Percentiles rank a stretch among this genome's conserved stretches.
Conservation (phyloP, 2,329 filamentous ascomycete species). For the Neofusicoccum laricinum region DNA sequence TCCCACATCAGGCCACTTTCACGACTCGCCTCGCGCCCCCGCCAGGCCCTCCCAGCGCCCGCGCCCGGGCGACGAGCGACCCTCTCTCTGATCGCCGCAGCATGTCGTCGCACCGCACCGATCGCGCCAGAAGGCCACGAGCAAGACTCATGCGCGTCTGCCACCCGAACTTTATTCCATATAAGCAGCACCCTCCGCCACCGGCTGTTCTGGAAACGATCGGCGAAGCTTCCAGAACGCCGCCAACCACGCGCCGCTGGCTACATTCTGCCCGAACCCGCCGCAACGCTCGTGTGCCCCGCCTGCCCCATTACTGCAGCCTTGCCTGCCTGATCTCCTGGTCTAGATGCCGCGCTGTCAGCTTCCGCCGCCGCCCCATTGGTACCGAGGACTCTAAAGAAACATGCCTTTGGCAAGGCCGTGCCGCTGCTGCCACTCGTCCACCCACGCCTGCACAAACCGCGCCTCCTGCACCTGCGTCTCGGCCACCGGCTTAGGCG, state of each 20-base stretch:
- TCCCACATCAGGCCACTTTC: conserved; percentile 13
- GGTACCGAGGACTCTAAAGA: background rate
- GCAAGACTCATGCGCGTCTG: background rate
- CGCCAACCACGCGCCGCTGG: too few relatives aligned
- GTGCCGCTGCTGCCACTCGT: conserved; percentile 51
- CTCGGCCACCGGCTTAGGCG: conserved; percentile 57
- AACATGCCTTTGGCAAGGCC: background rate
- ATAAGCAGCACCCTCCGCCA: background rate
- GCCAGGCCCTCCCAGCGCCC: background rate
- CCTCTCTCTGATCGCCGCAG: background rate
- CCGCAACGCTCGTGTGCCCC: too few relatives aligned
- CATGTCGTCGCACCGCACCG: background rate
- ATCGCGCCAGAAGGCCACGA: background rate
- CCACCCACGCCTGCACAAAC: conserved; percentile 67
- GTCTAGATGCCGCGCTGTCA: background rate
- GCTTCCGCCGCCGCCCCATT: background rate
- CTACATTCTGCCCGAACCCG: too few relatives aligned
- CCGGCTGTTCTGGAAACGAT: background rate
- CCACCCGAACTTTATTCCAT: background rate
- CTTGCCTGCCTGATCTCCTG: background rate
- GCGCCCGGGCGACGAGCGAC: too few relatives aligned
- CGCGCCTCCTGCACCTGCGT: conserved; percentile 57
- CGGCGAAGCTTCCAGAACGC: background rate
- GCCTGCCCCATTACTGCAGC: background rate
- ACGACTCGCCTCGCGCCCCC: background rate